A percentile compares a stretch with the other conserved stretches of the same genome.
phyloP scores from a whole-genome alignment of 257 asterid genomes.

The Fraxinus excelsior region DNA sequence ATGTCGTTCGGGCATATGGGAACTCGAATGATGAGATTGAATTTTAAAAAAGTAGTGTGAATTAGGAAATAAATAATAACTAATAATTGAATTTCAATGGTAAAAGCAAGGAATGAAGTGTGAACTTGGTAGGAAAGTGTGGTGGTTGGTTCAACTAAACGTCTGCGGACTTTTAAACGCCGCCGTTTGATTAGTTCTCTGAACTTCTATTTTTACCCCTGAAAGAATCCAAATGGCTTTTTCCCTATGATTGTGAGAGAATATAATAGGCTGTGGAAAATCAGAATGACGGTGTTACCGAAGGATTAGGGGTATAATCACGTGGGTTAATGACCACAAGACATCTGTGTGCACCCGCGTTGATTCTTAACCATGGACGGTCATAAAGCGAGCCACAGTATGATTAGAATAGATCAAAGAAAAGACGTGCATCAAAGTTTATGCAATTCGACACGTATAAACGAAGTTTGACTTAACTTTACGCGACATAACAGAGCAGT shows the following conservation, averaged over 20 bases:
- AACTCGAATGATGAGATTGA: too few species aligned
- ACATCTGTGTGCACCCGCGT: neutral
- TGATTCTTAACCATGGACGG: conserved; percentile 16
- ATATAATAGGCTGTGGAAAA: conserved; percentile 5
- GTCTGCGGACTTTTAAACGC: conserved; percentile 39
- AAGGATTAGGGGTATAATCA: conserved; percentile 20
- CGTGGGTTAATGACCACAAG: conserved; percentile 18
- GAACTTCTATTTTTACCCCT: conserved; percentile 14
- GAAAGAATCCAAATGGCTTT: neutral
- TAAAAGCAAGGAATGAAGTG: conserved; percentile 36
- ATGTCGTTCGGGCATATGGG: too few species aligned
- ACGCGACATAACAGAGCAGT: neutral
- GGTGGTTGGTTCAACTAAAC: conserved; percentile 78
- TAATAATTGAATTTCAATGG: neutral
- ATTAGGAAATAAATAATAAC: neutral
- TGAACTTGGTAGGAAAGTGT: conserved; percentile 47
- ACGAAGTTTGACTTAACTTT: neutral
- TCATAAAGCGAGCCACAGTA: conserved; percentile 8
- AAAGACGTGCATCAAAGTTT: conserved; percentile 27
- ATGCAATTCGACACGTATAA: conserved; percentile 38
- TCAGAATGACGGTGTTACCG: conserved; percentile 25
- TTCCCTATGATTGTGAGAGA: neutral
- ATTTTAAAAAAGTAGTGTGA: neutral
- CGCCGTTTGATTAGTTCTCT: conserved; percentile 15
- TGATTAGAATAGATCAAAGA: conserved; percentile 2